phyloP scores from a whole-genome alignment of 225 moss, liverwort and hornwort species.

The Asterella californica region DNA sequence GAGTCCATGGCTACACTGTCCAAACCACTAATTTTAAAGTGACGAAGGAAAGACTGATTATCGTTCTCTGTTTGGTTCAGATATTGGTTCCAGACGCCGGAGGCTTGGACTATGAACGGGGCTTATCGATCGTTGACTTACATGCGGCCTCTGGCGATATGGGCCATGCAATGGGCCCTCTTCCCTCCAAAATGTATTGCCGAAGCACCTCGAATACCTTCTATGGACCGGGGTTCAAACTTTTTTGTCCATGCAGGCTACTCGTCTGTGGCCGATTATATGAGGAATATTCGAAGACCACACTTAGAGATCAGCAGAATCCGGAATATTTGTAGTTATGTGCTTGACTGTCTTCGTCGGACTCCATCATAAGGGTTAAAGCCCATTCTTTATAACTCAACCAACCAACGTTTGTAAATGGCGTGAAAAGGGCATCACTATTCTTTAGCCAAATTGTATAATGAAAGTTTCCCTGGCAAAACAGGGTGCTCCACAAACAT shows the following conservation, averaged over 20 bases:
- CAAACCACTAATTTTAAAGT: not conserved
- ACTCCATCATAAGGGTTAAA: constrained; percentile 15
- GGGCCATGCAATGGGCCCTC: constrained; percentile 99
- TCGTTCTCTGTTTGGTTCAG: constrained; percentile 32
- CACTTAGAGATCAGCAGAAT: constrained; percentile 35
- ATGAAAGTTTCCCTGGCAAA: constrained; percentile 7
- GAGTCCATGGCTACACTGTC: not conserved
- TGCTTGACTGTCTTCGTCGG: constrained; percentile 43
- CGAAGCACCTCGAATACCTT: constrained; percentile 76
- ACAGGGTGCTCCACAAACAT: constrained; percentile 6
- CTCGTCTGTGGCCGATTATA: constrained; percentile 52
- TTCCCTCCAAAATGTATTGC: constrained; percentile 74
- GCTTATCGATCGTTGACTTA: constrained; percentile 85
- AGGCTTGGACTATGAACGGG: constrained; percentile 87
- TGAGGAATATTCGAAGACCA: constrained; percentile 45
- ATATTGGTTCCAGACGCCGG: constrained; percentile 97
- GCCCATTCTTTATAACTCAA: constrained; percentile 14
- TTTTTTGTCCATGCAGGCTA: constrained; percentile 54
- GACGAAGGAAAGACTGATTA: not conserved
- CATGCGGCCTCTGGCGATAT: constrained; percentile 93
- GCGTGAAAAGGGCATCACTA: constrained; percentile 35
- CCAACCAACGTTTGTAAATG: constrained; percentile 26
- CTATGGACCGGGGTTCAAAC: constrained; percentile 52
- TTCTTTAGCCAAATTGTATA: constrained; percentile 36
- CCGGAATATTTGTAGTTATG: constrained; percentile 35